These are phyloP conservation scores for Globisporangium camurandrum DNA, from an alignment of 352 stramenopile species.

Conservation along the genomic window DNA sequence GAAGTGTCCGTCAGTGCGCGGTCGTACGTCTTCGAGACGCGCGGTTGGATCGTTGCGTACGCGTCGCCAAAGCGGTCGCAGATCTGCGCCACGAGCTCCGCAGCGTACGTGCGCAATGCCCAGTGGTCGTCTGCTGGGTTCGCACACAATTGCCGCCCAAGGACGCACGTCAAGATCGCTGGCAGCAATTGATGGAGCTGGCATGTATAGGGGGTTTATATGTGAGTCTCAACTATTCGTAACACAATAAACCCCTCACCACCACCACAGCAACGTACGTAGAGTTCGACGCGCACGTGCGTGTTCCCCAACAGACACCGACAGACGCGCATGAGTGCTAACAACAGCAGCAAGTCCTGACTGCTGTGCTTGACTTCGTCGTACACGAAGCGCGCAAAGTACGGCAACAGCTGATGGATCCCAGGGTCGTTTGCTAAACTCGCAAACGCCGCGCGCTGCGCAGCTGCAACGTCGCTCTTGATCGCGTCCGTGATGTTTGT, in stretches of 20 bases:
- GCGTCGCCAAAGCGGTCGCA: constrained; percentile 83
- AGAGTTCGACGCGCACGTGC: constrained; percentile 90
- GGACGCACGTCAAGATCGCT: constrained; percentile 89
- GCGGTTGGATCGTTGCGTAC: constrained; percentile 89
- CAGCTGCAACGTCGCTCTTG: constrained; percentile 63
- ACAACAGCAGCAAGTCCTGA: constrained; percentile 66
- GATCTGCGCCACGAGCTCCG: constrained; percentile 76
- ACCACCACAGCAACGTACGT: constrained; percentile 33
- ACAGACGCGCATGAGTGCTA: constrained; percentile 85
- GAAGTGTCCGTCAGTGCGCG: constrained; percentile 72
- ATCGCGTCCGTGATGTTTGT: constrained; percentile 81
- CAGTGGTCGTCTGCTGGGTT: constrained; percentile 87
- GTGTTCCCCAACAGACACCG: constrained; percentile 88
- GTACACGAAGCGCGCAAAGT: constrained; percentile 86
- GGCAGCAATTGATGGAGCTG: constrained; percentile 92
- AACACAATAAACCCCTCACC: not conserved
- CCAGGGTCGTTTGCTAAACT: constrained; percentile 78
- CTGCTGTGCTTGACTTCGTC: constrained; percentile 84
- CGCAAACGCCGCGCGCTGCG: constrained; percentile 68
- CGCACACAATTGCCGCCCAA: constrained; percentile 86
- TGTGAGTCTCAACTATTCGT: too few relatives aligned
- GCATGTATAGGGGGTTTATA: too few relatives aligned
- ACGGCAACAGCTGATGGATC: constrained; percentile 86
- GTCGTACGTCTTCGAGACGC: constrained; percentile 89
- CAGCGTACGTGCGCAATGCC: constrained; percentile 82